Evolutionary conservation across 1,284 basidiomycete genomes (phyloP).

Genomic region (Salmacisia buchloeana): DNA sequence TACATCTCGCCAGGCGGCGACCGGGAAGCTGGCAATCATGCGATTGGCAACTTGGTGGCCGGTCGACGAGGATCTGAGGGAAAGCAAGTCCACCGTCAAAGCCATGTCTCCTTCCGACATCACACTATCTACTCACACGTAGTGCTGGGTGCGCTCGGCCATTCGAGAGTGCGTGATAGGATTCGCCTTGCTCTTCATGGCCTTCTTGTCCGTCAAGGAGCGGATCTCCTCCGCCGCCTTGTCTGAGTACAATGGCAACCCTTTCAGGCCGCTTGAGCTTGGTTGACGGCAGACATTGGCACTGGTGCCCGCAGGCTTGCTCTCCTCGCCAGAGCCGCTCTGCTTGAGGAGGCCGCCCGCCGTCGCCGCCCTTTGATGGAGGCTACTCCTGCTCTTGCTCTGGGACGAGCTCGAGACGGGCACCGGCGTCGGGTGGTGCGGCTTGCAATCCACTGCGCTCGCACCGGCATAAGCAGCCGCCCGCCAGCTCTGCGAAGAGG

Average conservation of each 20-base stretch:
- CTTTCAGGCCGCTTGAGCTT: neutral
- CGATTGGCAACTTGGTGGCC: slow-evolving; percentile 3
- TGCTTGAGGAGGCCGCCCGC: no score
- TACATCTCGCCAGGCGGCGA: neutral
- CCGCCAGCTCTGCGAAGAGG: no score
- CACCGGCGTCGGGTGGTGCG: no score
- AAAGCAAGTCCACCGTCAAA: neutral
- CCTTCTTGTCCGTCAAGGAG: slow-evolving; percentile 3
- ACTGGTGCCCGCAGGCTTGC: no score
- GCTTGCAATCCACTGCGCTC: no score
- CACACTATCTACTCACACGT: neutral
- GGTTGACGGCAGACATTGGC: no score
- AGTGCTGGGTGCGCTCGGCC: neutral
- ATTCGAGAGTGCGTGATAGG: slow-evolving; percentile 5
- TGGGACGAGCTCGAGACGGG: no score
- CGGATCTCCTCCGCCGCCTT: slow-evolving; percentile 2
- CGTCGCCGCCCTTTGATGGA: no score
- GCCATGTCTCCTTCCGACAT: no score
- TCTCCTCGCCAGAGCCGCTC: no score
- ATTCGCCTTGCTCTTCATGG: neutral
- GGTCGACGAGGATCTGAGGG: neutral
- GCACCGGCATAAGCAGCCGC: no score
- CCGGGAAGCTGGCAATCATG: neutral
- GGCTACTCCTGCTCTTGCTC: no score
- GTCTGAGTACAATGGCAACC: neutral